Conservation (phyloP, 768 basidiomycete genomes). For the Pleurotus tuber-regium region DNA sequence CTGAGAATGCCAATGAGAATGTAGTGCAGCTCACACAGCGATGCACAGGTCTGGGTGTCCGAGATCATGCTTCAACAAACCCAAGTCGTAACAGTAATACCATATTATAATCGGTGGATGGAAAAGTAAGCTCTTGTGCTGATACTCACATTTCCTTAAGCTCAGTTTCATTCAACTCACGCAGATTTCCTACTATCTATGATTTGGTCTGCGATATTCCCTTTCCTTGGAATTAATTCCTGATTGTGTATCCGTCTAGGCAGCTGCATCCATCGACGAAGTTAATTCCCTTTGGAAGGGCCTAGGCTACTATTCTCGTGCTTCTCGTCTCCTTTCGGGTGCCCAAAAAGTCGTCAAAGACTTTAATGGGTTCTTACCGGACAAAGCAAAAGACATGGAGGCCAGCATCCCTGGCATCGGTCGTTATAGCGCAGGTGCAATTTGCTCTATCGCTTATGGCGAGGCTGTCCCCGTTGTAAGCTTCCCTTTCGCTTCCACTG, state of each 20-base stretch:
- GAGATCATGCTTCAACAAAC: slow-evolving; percentile 98
- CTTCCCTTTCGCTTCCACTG: no score
- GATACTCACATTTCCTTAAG: neutral
- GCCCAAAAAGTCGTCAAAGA: slow-evolving; percentile 75
- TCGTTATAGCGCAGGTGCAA: slow-evolving; percentile 83
- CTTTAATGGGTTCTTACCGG: slow-evolving; percentile 69
- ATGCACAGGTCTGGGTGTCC: slow-evolving; percentile 74
- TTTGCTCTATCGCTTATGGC: slow-evolving; percentile 87
- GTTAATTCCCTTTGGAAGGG: slow-evolving; percentile 93
- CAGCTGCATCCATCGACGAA: slow-evolving; percentile 70
- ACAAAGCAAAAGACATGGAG: slow-evolving; percentile 79
- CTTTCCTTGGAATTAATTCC: slow-evolving; percentile 12
- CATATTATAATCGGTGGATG: slow-evolving; percentile 92
- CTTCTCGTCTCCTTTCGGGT: slow-evolving; percentile 77
- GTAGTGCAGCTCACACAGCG: no score
- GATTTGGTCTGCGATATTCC: slow-evolving; percentile 54
- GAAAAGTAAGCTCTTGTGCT: slow-evolving; percentile 50
- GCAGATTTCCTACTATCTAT: slow-evolving; percentile 78
- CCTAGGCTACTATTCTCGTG: slow-evolving; percentile 87
- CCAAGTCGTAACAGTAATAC: slow-evolving; percentile 90
- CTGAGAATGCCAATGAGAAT: neutral
- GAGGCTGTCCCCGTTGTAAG: slow-evolving; percentile 81
- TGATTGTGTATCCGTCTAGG: slow-evolving; percentile 34
- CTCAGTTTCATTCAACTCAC: slow-evolving; percentile 10
- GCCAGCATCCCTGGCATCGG: slow-evolving; percentile 84